phyloP scores from a whole-genome alignment of 306 rosid species.

The Prunus mongolica region DNA sequence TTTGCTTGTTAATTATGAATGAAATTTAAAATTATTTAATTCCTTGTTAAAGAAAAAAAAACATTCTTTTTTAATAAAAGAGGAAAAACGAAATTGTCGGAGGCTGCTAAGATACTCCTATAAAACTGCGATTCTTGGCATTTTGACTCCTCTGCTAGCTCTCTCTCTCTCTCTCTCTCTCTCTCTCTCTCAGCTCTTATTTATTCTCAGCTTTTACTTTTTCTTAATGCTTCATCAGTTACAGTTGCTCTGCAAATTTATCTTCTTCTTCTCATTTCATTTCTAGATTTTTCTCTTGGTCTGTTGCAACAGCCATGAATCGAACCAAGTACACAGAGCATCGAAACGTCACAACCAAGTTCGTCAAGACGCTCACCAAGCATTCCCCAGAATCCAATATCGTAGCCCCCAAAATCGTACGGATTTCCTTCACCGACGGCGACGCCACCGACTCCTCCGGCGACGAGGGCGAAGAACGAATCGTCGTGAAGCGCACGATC shows the following conservation, averaged over 20 bases:
- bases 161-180: neutral
- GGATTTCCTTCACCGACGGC: constrained; percentile 41
- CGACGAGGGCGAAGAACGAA: constrained; percentile 36
- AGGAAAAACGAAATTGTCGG: neutral
- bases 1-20: too few species aligned
- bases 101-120: constrained; percentile 24
- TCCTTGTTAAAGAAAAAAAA: neutral
- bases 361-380: neutral
- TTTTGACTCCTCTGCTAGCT: neutral
- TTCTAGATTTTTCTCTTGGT: neutral
- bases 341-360: constrained; percentile 26
- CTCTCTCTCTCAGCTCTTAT: neutral
- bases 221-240: neutral
- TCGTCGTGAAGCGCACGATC: constrained; percentile 24
- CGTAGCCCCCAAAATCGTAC: constrained; percentile 20
- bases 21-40: too few species aligned
- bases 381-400: neutral
- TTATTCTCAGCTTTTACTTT: neutral
- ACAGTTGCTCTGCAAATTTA: neutral
- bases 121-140: constrained; percentile 15
- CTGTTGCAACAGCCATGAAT: neutral
- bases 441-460: constrained; percentile 61
- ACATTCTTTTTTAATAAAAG: neutral
- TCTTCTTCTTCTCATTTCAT: neutral
- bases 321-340: constrained; percentile 21